Base-by-base conservation (phyloP, 2,329 filamentous ascomycete species). In the Coniella lustricola region DNA sequence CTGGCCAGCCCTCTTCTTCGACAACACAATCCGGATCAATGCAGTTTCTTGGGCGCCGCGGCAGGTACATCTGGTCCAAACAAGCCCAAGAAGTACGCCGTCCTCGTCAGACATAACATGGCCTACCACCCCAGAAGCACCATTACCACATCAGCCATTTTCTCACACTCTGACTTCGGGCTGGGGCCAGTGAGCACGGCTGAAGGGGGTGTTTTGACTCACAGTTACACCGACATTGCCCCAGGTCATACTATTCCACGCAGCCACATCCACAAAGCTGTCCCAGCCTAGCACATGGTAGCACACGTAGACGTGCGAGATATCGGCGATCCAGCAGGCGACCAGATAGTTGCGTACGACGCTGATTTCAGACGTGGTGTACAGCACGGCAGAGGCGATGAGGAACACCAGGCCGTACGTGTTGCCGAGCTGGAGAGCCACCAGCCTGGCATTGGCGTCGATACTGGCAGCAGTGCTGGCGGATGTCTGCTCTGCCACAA, bases 161-260 rank as follows among this genome's bases (percentile, higher is more conserved):
- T 25, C 48, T 40, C 36, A 25, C n/a, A 16, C 13, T 25, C 10
- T 12, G 20, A 4, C 34, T 29, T 22, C n/a, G 22, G 40, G 43
- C 25, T 22, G 5, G 7, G 43, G 18, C 16, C 42, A 29, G 12
- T n/a, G n/a, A n/a, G n/a, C n/a, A n/a, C n/a, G n/a, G n/a, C n/a
- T n/a, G n/a, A n/a, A n/a, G n/a, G n/a, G n/a, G n/a, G n/a, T n/a
- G 9, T 25, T 5, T 18, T 17, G 7, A 63, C 75, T 66, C 57
- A 81, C 76, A 21, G 84, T 87, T 43, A 75, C 72, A 7, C 75
- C 82, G 53, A 90, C 72, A 58, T 89, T 89, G 3, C 85, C 85
- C 79, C 81, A 86, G n/a, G 81, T 76, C 70, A 84, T 76, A 31
- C 75, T 68, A 61, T 87, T 88, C 85, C 85, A 89, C 18, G 63